A percentile compares a stretch with the other conserved stretches of the same genome.
These are phyloP conservation scores for Zizania latifolia DNA, from an alignment of 176 grass and related monocot genomes.

Conservation along the genomic window DNA sequence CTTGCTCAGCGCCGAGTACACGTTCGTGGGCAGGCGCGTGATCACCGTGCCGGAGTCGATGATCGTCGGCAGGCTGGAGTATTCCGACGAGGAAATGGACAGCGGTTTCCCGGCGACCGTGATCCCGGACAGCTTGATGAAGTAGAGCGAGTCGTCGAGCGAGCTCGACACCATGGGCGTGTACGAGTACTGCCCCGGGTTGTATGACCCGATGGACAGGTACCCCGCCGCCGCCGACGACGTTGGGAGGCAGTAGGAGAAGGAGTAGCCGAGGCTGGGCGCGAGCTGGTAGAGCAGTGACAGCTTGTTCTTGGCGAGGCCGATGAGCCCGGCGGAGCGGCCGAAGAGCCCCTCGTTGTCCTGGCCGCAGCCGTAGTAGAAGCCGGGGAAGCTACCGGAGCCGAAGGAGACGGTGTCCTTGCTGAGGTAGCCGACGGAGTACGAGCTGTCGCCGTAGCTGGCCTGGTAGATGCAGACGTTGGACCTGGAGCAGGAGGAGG, in stretches of 20 bases:
- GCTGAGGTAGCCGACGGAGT: conserved; percentile 71
- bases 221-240: conserved; percentile 31
- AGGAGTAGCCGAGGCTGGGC: conserved; percentile 42
- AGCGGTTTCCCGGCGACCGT: conserved; percentile 35
- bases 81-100: conserved; percentile 39
- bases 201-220: conserved; percentile 47
- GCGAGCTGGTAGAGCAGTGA: conserved; percentile 62
- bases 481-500: conserved; percentile 45
- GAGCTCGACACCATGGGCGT: conserved; percentile 52
- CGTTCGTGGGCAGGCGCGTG: conserved; percentile 51
- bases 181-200: conserved; percentile 15
- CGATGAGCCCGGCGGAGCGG: conserved; percentile 53
- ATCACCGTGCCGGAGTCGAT: conserved; percentile 90
- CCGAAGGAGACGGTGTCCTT: conserved; percentile 58
- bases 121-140: conserved; percentile 29
- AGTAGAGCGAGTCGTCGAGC: conserved; percentile 45
- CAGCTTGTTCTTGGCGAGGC: conserved; percentile 52
- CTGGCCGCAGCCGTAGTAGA: conserved; percentile 75
- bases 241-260: conserved; percentile 72
- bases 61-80: conserved; percentile 52
- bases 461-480: conserved; percentile 75
- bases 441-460: conserved; percentile 72
- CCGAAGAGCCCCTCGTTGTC: conserved; percentile 70
- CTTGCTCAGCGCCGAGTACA: conserved; percentile 65
- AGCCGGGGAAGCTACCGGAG: conserved; percentile 25